A percentile compares a stretch with the other conserved stretches of the same genome.
phyloP scores from a whole-genome alignment of 345 rosid genomes.

The Linum usitatissimum region DNA sequence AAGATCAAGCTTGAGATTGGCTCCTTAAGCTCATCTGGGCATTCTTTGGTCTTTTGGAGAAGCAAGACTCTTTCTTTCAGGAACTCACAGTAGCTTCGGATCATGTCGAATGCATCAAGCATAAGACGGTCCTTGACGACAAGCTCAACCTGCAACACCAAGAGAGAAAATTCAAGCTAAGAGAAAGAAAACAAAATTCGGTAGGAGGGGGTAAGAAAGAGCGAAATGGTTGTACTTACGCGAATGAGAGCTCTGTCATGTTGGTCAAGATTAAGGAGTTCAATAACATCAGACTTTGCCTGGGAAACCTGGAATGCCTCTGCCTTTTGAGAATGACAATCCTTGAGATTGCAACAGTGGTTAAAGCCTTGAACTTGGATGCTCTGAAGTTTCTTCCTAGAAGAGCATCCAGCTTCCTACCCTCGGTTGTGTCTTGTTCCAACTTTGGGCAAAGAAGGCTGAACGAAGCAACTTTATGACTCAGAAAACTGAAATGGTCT shows the following conservation, averaged over 20 bases:
- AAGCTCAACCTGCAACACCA: conserved; percentile 30
- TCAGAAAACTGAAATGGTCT: too few relatives aligned
- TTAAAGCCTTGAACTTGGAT: conserved; percentile 27
- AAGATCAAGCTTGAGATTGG: conserved; percentile 45
- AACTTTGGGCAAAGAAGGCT: too few relatives aligned
- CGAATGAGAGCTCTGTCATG: conserved; percentile 40
- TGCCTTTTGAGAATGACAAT: conserved; percentile 34
- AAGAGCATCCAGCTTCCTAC: conserved; percentile 17
- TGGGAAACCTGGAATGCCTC: conserved; percentile 26
- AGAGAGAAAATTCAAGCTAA: background rate
- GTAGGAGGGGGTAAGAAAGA: background rate
- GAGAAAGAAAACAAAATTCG: background rate
- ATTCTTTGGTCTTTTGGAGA: conserved; percentile 31
- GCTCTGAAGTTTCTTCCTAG: conserved; percentile 30
- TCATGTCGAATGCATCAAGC: conserved; percentile 33
- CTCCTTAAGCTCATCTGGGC: conserved; percentile 45
- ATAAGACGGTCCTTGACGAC: conserved; percentile 34
- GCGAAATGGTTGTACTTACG: conserved; percentile 7
- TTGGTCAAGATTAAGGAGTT: conserved; percentile 39
- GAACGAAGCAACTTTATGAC: too few relatives aligned
- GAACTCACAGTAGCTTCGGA: conserved; percentile 36
- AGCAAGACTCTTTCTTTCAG: conserved; percentile 28
- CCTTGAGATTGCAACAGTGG: conserved; percentile 40
- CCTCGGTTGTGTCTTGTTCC: background rate
- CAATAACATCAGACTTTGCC: conserved; percentile 35